A percentile compares a stretch with the other conserved stretches of the same genome.
These are phyloP conservation scores for Crithidia fasciculata DNA, from an alignment of 208 protist species.

Conservation along the genomic window DNA sequence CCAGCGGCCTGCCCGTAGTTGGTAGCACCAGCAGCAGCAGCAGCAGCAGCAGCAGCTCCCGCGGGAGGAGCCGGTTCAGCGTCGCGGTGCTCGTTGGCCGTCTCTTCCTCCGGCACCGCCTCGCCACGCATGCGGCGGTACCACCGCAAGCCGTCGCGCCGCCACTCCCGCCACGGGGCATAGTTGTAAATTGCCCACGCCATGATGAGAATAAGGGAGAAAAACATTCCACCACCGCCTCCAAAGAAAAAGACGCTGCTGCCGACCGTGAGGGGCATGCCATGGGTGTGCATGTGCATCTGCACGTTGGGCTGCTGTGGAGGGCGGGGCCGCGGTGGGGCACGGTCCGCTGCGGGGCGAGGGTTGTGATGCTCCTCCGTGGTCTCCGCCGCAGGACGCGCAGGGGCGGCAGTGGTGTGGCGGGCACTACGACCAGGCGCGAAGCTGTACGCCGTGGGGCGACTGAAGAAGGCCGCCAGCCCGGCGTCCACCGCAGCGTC, in stretches of 20 bases:
- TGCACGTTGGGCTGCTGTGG: conserved; percentile 22
- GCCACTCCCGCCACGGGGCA: conserved; percentile 54
- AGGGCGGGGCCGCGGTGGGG: conserved; percentile 45
- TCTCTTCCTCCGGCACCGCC: conserved; percentile 11
- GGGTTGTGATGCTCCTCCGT: conserved; percentile 33
- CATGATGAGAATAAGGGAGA: conserved; percentile 37
- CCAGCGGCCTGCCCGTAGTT: background rate
- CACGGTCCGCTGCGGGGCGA: conserved; percentile 53
- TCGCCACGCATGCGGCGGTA: conserved; percentile 14
- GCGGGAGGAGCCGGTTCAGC: background rate
- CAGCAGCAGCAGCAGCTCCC: background rate
- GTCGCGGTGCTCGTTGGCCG: background rate
- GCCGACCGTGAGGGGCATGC: conserved; percentile 49
- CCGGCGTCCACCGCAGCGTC: conserved; percentile 3
- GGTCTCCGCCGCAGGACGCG: background rate
- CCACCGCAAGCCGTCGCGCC: conserved; percentile 1
- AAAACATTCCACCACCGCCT: conserved; percentile 37
- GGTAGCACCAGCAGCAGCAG: background rate
- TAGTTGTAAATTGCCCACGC: conserved; percentile 56
- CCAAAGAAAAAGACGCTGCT: conserved; percentile 58
- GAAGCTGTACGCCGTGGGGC: conserved; percentile 33
- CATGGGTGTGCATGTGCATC: conserved; percentile 25
- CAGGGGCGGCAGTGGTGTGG: background rate
- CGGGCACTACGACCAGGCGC: conserved; percentile 12
- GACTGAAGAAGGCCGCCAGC: conserved; percentile 29